Evolutionary conservation across 2,329 filamentous ascomycete genomes (phyloP), one percentile per base, ranked within the genome.

Genomic region (Aureobasidium mangrovei): DNA sequence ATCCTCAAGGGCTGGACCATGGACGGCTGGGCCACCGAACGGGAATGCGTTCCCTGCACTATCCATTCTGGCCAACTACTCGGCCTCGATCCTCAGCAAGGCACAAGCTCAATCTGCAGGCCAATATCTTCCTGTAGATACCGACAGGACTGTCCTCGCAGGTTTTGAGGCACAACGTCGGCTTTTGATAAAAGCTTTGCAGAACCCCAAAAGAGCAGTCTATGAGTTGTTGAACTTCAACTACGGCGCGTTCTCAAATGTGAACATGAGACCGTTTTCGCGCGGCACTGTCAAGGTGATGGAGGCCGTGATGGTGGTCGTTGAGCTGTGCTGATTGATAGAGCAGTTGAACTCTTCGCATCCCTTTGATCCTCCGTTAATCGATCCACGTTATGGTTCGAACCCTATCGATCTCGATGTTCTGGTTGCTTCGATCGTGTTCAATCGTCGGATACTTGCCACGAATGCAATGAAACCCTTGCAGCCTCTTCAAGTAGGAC

Each of bases 311-410:
- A 18, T 18, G 18, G 18, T 18, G 18, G 18, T 18, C 18, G 18
- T 18, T 18, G 18, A 18, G 18, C 18, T 18, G 18, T 18, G 18
- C 18, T 18, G 18, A 18, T 18, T 18, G 18, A 18, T 18, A 18
- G 18, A 18, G 28, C 60, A 65, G 27, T 69, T 75, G 26, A 64
- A 57, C 6, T 72, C 70, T 0, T 59, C 68, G 0, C 64, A 70
- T 29, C 65, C 73, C 1, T 69, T 70, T 38, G 62, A 67, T 3
- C 62, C 66, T 2, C 71, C 73, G 3, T 43, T 65, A 3, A 69
- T 77, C 33, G 69, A 77, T 58, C 72, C 72, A 0, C 66, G 70
- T 1, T 74, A 73, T 36, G 69, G 71, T 42, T 71, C 72, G n/a
- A 70, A 76, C 44, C 66, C 69, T 3, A 60, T 75, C 29, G 74